Evolutionary conservation across 169 alveolate genomes (phyloP), one percentile per base, ranked within the genome.

Genomic region (Plasmodium coatneyi): DNA sequence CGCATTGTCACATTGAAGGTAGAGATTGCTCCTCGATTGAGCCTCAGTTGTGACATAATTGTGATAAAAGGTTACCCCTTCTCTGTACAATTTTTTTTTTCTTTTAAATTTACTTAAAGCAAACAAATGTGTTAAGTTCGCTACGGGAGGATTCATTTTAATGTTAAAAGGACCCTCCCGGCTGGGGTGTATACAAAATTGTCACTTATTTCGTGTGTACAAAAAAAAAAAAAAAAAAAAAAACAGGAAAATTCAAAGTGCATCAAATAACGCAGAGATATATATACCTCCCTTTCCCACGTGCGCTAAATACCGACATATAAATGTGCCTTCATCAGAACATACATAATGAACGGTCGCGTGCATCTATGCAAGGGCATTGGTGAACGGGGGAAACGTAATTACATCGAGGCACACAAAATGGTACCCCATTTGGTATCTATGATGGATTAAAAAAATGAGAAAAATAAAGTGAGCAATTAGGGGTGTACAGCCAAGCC

Each of bases 231-330:
- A 43, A 46, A 22, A 19, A 83, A 4, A 30, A 30, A 83, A 70
- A 83, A 83, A 32, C 5, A 36, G 74, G 43, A 71, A 70, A 43
- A 72, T n/a, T 43, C 74, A 84, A 56, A 43, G 56, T 6, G 43
- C 14, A 39, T 34, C 0, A 84, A n/a, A 22, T 32, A 9, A 71
- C 36, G 19, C 80, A 70, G 19, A 70, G n/a, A 71, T 30, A 30
- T 30, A 30, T 12, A 70, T 70, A 70, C 19, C 36, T 49, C 60
- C 60, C 60, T 49, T 49, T 16, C 14, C 14, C 14, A 14, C 7
- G 22, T 22, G 22, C 60, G 22, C 7, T 14, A 49, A 12, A 49
- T 49, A 49, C 2, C 60, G 19, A 49, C 60, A 49, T 49, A 49
- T 49, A 49, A 49, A 49, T 49, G 22, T 49, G 22, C 25, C 22